Base-by-base conservation (phyloP, 306 rosid genomes). In the Luffa aegyptiaca region DNA sequence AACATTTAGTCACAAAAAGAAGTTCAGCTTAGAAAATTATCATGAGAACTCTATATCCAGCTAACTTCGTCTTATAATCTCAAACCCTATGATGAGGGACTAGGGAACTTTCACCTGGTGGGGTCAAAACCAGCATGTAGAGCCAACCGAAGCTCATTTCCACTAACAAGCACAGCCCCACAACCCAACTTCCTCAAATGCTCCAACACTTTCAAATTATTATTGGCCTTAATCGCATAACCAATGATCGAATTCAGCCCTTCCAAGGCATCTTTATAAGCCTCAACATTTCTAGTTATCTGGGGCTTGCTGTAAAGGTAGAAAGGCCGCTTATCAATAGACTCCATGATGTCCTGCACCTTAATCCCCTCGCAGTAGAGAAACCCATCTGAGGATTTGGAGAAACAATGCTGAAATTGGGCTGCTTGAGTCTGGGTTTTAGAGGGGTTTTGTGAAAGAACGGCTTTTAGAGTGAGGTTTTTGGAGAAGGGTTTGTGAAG, bases 151-250 rank as follows among this genome's bases (percentile, higher is more conserved):
- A 91, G 92, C 87, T 95, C 99, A 48, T 95, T 95, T 21, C 97
- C 99, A 84, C 99, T 95, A 18, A 95, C 99, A 69, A 95, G 99
- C 75, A 95, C 97, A 69, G 97, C 99, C 63, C 97, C 97, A 70
- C 97, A 93, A 82, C 97, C 99, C 86, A 90, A 83, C 18, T 78
- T 78, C 82, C 93, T 89, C 90, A 96, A 85, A 84, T 96, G 98
- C 84, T 96, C 91, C 78, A 93, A 80, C 82, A 96, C 90, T 92
- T 93, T 96, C 82, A 89, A 86, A 68, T 96, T 96, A 55, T 96
- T 93, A 80, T 96, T 96, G 70, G 98, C 99, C 81, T 95, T 95
- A 33, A 95, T 93, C 16, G 98, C 99, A 64, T 95, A 93, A 8
- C 99, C 97, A 77, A 95, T 93, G 4, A 91, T 46, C 6, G 94